These are phyloP conservation scores for Sphagnum fallax DNA, from an alignment of 228 moss, liverwort and hornwort genomes.

Conservation along the genomic window DNA sequence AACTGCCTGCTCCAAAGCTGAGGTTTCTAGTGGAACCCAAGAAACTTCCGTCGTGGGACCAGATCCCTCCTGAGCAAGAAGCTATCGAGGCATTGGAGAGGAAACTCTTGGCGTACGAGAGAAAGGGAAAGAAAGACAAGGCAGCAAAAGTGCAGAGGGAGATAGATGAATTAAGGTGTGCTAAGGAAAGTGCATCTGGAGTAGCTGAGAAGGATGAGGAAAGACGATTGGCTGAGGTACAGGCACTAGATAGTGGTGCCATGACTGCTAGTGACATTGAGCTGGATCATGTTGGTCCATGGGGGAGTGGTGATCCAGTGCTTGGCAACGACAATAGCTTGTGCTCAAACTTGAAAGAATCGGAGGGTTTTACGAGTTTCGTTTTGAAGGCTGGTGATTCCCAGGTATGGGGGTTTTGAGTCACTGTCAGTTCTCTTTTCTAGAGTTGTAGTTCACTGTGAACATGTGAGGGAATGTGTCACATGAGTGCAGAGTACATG, in stretches of 20 bases:
- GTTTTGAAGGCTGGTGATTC: conserved; percentile 71
- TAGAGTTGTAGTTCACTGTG: no score
- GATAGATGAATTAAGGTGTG: conserved; percentile 46
- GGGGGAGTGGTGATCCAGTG: no score
- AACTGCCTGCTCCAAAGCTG: conserved; percentile 27
- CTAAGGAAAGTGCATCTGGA: conserved; percentile 26
- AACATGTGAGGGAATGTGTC: no score
- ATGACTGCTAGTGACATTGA: background rate
- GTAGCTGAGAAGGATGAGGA: conserved; percentile 32
- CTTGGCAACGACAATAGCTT: no score
- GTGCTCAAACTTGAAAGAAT: conserved; percentile 23
- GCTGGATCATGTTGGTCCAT: no score
- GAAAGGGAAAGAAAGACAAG: conserved; percentile 81
- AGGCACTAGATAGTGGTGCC: conserved; percentile 17
- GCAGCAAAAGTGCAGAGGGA: conserved; percentile 70
- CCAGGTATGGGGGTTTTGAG: conserved; percentile 34
- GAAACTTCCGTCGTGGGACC: conserved; percentile 20
- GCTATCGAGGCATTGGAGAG: conserved; percentile 84
- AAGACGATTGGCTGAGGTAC: conserved; percentile 16
- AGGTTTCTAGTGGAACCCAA: conserved; percentile 69
- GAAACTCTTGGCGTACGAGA: conserved; percentile 74
- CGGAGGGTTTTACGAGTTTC: conserved; percentile 72
- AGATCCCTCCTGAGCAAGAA: conserved; percentile 74
- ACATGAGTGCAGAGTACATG: no score
- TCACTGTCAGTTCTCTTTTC: no score